Conservation (phyloP, 2,329 filamentous ascomycete species). For the Colletotrichum phormii region DNA sequence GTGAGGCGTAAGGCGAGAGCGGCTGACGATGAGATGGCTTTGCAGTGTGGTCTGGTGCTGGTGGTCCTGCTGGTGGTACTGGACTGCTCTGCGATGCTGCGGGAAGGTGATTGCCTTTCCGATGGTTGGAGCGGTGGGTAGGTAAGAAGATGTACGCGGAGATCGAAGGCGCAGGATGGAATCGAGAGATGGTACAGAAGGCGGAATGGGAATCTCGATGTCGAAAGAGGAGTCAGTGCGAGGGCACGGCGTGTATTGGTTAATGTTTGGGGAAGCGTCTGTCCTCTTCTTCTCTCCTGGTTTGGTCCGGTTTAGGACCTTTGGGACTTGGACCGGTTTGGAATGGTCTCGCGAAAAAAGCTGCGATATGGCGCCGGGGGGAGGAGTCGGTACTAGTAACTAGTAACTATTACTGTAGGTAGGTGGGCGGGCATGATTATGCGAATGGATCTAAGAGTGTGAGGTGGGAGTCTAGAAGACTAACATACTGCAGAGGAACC, state of each 20-base stretch:
- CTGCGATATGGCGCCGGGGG: background rate
- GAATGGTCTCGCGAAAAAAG: constrained; percentile 6
- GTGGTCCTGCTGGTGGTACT: background rate
- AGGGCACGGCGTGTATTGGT: constrained; percentile 7
- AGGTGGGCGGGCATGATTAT: background rate
- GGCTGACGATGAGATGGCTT: background rate
- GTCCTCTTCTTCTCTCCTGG: background rate
- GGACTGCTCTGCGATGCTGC: background rate
- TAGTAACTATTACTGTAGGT: background rate
- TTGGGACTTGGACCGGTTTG: constrained; percentile 3
- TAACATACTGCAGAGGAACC: background rate
- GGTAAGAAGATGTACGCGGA: constrained; percentile 15
- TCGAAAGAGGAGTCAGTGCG: constrained; percentile 6
- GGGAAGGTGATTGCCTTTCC: background rate
- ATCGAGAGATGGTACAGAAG: constrained; percentile 30
- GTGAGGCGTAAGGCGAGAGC: background rate
- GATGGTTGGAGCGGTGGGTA: constrained; percentile 19
- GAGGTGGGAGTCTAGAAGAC: background rate
- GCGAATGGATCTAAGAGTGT: background rate
- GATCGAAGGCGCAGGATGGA: constrained; percentile 3
- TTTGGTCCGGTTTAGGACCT: constrained; percentile 6
- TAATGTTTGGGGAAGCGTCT: background rate
- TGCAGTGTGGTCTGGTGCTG: no score
- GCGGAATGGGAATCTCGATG: constrained; percentile 33
- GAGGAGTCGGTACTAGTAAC: no score